Percentiles rank a stretch among this genome's conserved stretches.
Evolutionary conservation across 306 rosid species (phyloP).

Genomic region (Lathyrus oleraceus): DNA sequence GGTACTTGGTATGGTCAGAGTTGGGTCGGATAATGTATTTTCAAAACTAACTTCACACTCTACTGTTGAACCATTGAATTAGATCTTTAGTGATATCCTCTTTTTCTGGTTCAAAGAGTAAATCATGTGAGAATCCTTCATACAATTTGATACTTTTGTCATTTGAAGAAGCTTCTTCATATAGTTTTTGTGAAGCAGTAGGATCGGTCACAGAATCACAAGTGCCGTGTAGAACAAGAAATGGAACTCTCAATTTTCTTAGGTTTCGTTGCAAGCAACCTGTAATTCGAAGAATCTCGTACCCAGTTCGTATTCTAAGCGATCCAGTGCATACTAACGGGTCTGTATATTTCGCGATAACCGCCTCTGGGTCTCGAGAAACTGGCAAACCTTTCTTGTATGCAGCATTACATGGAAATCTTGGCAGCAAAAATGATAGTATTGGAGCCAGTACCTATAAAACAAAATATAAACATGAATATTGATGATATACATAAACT

Average conservation of each 20-base stretch:
- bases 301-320: constrained; percentile 74
- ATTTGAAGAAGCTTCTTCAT: constrained; percentile 68
- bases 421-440: constrained; percentile 69
- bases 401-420: constrained; percentile 61
- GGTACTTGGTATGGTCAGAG: too few species aligned
- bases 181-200: constrained; percentile 60
- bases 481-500: background rate
- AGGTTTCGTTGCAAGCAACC: constrained; percentile 71
- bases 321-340: constrained; percentile 82
- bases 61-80: constrained; percentile 69
- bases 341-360: constrained; percentile 78
- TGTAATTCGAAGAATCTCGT: constrained; percentile 72
- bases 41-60: constrained; percentile 43
- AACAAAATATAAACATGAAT: constrained; percentile 16
- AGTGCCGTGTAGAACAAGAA: constrained; percentile 83
- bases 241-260: constrained; percentile 65
- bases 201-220: constrained; percentile 87
- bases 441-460: constrained; percentile 78
- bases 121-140: constrained; percentile 76
- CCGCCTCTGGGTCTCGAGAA: constrained; percentile 79
- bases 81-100: constrained; percentile 55
- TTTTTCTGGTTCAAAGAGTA: constrained; percentile 83
- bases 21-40: too few species aligned
- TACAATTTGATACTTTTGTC: constrained; percentile 78
- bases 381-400: constrained; percentile 62